These are phyloP conservation scores for Cryptococcus sp. DNA, from an alignment of 1,284 basidiomycete species.

Conservation along the genomic window DNA sequence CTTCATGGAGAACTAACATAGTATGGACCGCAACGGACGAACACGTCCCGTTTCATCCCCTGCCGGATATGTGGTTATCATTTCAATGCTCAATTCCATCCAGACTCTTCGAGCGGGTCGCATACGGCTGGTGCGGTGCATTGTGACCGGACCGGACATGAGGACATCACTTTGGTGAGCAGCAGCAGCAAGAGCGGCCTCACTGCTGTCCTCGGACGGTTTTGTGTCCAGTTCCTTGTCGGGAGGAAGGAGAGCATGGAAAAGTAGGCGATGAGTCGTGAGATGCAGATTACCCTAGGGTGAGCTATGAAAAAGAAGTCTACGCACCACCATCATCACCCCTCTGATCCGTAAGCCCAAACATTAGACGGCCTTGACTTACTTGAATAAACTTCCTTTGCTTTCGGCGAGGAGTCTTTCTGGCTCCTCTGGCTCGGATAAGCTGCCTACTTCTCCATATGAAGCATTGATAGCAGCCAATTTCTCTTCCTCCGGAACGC, in stretches of 20 bases:
- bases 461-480: conserved; percentile 41
- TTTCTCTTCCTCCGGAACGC: conserved; percentile 38
- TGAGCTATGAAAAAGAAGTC: conserved; percentile 10
- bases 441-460: conserved; percentile 41
- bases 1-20: conserved; percentile 49
- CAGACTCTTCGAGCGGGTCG: conserved; percentile 55
- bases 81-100: conserved; percentile 60
- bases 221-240: conserved; percentile 21
- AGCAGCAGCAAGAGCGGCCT: not conserved
- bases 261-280: conserved; percentile 61
- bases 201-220: conserved; percentile 8
- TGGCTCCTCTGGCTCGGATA: conserved; percentile 54
- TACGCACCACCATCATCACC: conserved; percentile 53
- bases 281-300: conserved; percentile 59
- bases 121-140: conserved; percentile 51
- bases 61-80: conserved; percentile 59
- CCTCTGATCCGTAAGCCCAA: conserved; percentile 9
- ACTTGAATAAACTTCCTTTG: conserved; percentile 50
- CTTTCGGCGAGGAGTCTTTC: conserved; percentile 57
- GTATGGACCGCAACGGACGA: conserved; percentile 54
- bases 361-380: conserved; percentile 6
- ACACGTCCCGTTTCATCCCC: conserved; percentile 57
- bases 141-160: conserved; percentile 55
- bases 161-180: conserved; percentile 42
- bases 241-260: conserved; percentile 61